Percentiles rank a stretch among this genome's conserved stretches.
Conservation (phyloP, 345 rosid genomes). For the Psidium guajava region DNA sequence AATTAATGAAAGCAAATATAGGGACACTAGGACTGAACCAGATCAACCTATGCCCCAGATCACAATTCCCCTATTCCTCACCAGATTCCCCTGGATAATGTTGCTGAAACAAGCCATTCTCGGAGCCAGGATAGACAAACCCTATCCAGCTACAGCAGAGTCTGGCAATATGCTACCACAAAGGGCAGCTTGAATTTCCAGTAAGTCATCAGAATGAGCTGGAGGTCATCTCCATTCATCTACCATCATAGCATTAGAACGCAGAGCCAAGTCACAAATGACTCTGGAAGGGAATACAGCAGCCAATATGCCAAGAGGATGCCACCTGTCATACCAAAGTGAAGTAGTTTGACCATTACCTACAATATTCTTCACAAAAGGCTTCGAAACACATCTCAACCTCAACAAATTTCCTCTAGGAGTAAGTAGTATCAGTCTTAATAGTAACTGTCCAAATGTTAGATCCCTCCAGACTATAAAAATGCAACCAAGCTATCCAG, state of each 20-base stretch:
- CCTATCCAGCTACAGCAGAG: neutral
- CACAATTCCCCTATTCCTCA: neutral
- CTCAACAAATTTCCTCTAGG: neutral
- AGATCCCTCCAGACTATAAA: no score
- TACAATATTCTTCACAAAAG: neutral
- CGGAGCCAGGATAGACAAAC: neutral
- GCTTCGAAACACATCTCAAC: neutral
- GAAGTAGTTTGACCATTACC: neutral
- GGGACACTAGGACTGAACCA: neutral
- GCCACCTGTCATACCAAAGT: neutral
- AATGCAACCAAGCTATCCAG: no score
- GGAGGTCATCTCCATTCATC: neutral
- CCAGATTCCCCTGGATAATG: neutral
- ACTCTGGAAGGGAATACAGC: neutral
- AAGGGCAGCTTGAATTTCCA: neutral
- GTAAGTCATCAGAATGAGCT: neutral
- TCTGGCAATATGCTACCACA: neutral
- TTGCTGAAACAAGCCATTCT: neutral
- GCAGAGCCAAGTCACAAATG: neutral
- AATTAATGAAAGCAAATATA: neutral
- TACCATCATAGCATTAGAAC: neutral
- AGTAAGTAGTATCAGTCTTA: no score
- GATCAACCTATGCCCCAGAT: neutral
- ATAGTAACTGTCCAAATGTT: no score
- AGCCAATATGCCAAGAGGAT: neutral